Percentiles rank a stretch among this genome's conserved stretches.
phyloP scores from a whole-genome alignment of 345 rosid genomes.

The Chamaenerion angustifolium region DNA sequence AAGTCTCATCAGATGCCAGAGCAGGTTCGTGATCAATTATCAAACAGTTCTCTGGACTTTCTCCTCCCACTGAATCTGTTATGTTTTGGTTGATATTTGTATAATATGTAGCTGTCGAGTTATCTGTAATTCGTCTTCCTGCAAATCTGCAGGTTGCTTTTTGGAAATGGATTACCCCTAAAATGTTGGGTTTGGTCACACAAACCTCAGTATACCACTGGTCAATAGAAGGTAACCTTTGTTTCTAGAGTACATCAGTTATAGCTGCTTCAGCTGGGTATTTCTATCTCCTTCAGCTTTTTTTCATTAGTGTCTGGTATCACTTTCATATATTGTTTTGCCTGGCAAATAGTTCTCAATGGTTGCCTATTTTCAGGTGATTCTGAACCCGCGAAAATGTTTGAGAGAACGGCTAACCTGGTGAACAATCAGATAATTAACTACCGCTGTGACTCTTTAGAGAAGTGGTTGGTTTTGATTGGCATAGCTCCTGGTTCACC shows the following conservation, averaged over 20 bases:
- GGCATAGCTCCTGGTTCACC: constrained; percentile 6
- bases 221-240: constrained; percentile 78
- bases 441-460: constrained; percentile 5
- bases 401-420: constrained; percentile 10
- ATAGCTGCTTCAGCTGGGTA: constrained; percentile 1
- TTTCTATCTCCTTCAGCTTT: neutral
- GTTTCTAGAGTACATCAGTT: constrained; percentile 1
- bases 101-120: neutral
- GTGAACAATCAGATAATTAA: constrained; percentile 63
- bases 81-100: neutral
- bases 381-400: constrained; percentile 7
- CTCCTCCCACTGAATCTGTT: too few species aligned
- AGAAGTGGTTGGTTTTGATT: constrained; percentile 7
- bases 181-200: constrained; percentile 90
- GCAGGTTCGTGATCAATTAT: constrained; percentile 36
- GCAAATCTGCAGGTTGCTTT: constrained; percentile 52
- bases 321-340: neutral
- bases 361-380: constrained; percentile 2
- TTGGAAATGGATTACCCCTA: constrained; percentile 97
- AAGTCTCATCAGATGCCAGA: constrained; percentile 97
- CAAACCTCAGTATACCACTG: constrained; percentile 88
- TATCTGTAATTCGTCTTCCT: neutral
- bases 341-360: constrained; percentile 1
- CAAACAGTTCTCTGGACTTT: neutral
- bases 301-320: neutral